Base-by-base conservation (phyloP, 768 basidiomycete genomes). In the Mycena maculata region DNA sequence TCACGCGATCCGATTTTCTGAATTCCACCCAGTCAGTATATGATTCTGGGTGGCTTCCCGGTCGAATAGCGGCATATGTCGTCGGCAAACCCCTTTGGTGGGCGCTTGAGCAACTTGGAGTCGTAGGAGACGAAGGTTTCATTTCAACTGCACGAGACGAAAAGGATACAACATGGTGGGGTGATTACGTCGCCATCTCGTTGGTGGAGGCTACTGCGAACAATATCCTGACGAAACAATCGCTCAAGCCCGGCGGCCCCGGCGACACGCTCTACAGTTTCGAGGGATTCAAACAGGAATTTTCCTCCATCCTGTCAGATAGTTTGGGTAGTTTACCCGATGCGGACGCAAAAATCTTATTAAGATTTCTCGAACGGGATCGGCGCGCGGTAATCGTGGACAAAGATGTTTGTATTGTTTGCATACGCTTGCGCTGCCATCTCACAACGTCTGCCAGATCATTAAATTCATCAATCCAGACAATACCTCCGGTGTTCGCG, bases 61-160 rank as follows among this genome's bases (percentile, higher is more conserved):
- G 82, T 53, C 88, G 92, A 22, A 82, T 94, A 55, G 92, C 87
- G 3, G 84, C 91, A 12, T 91, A 86, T 62, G 80, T 95, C 10
- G 84, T 95, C 9, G 92, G 90, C 9, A 89, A 87, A 72, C 94
- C 94, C 3, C 80, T 96, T 2, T 94, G 91, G 92, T 96, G 94
- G 94, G 89, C 91, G 3, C 84, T 96, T 62, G 89, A 91, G 67
- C 92, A 93, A 68, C 81, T 90, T n/a, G 90, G 88, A 27, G 78
- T 95, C 4, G 87, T 92, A 9, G 87, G 86, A 3, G 91, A 92
- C 50, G 90, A 91, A 27, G 80, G 84, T 16, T 58, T 85, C 18
- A 67, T 76, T 27, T 69, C 73, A 11, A 59, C 39, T 8, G 73
- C 71, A 20, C 59, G 72, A 2, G 68, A 70, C 20, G 71, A 79